phyloP scores from a whole-genome alignment of 1,284 basidiomycete genomes.

The Melampsora americana region DNA sequence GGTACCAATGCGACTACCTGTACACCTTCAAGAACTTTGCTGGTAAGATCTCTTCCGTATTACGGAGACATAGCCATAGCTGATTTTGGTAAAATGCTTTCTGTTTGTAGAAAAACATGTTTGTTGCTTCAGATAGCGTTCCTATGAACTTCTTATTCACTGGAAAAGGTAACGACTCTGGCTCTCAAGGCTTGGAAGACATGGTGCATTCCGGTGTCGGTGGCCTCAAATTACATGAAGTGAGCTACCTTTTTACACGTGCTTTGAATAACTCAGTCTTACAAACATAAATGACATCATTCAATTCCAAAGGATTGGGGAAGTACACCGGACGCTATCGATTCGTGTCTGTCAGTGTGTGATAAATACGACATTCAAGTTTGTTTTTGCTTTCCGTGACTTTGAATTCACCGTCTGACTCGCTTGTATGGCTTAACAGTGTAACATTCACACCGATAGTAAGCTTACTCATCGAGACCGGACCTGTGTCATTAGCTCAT shows the following conservation, averaged over 20 bases:
- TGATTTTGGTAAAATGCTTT: constrained; percentile 45
- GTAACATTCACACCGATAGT: constrained; percentile 97
- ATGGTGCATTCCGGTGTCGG: constrained; percentile 81
- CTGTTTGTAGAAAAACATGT: constrained; percentile 46
- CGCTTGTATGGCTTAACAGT: constrained; percentile 56
- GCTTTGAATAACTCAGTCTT: neutral
- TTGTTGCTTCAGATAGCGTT: constrained; percentile 39
- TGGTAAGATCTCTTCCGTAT: constrained; percentile 71
- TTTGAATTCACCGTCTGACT: neutral
- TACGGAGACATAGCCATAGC: neutral
- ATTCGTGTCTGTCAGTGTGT: constrained; percentile 72
- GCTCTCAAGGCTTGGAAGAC: constrained; percentile 67
- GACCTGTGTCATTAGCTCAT: constrained; percentile 53
- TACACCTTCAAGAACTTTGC: constrained; percentile 81
- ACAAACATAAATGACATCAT: neutral
- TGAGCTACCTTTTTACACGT: constrained; percentile 38
- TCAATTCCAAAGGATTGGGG: constrained; percentile 74
- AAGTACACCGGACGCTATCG: constrained; percentile 78
- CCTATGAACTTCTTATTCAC: constrained; percentile 48
- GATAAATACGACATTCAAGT: constrained; percentile 94
- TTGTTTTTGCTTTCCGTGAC: constrained; percentile 45
- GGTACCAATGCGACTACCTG: constrained; percentile 93
- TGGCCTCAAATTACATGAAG: constrained; percentile 90
- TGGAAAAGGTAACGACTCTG: constrained; percentile 77
- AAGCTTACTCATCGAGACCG: constrained; percentile 91